Evolutionary conservation across 305 asterid genomes (phyloP).

Genomic region (Rubia balearica): DNA sequence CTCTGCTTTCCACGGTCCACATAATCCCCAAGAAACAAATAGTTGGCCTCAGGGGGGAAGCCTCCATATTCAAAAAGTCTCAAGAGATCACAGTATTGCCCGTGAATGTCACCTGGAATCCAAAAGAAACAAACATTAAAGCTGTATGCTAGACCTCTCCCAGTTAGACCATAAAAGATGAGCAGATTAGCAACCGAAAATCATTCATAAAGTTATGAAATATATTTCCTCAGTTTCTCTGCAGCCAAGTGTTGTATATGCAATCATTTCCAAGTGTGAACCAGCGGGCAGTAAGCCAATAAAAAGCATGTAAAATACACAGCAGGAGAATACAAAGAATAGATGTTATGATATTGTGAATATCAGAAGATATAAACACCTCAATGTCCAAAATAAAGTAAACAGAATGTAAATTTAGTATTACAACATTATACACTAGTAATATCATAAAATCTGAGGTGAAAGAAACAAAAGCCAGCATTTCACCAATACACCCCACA

Average conservation of each 20-base stretch:
- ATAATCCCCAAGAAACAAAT: conserved; percentile 68
- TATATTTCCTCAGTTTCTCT: not conserved
- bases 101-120: conserved; percentile 69
- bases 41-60: conserved; percentile 68
- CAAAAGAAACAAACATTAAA: conserved; percentile 16
- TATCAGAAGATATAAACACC: no score
- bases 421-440: not conserved
- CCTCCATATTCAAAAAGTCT: conserved; percentile 79
- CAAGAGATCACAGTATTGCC: conserved; percentile 69
- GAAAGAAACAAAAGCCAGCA: not conserved
- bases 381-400: not conserved
- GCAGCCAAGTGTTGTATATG: not conserved
- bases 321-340: not conserved
- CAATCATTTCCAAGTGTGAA: not conserved
- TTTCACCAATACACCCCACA: not conserved
- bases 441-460: not conserved
- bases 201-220: not conserved
- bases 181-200: conserved; percentile 2
- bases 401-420: not conserved
- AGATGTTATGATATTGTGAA: not conserved
- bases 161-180: not conserved
- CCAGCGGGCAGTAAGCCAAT: not conserved
- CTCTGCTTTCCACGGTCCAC: conserved; percentile 80
- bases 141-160: not conserved
- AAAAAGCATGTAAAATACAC: not conserved